Base-by-base conservation (phyloP, 2,329 filamentous ascomycete species). In the Alternaria novae-zelandiae region DNA sequence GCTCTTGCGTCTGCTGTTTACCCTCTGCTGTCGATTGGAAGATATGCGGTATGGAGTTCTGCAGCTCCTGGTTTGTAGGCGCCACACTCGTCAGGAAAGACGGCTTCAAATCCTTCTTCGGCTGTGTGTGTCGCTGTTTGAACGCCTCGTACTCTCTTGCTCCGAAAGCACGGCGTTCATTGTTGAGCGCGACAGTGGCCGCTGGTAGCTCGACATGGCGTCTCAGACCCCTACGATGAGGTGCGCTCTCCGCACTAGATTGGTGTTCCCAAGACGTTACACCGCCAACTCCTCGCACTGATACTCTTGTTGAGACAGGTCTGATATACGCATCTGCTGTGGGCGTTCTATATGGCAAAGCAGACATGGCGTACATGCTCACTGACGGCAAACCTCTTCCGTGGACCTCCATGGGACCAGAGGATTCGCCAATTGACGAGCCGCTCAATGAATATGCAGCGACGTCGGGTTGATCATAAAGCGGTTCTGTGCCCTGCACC, bases 91-190 rank as follows among this genome's bases (percentile, higher is more conserved):
- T 53, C 10, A 53, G 26, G 32, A 58, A 45, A 12, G 25, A 53
- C 10, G 56, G 46, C 46, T 53, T 58, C 6, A 8, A 5, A 5
- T 5, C 6, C 5, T 30, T 51, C 17, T 32, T 30, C 9, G 17
- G 17, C 10, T 15, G 13, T 10, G 36, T 1, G 21, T 53, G 17
- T 10, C 17, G 47, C 17, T 58, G 5, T n/a, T 21, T 44, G 36
- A 53, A 53, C 1, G 32, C 36, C 12, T 58, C 25, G 25, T 15
- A 58, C 25, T 53, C 56, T 9, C 6, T 30, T 45, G 26, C 46
- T n/a, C 56, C 47, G 28, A 58, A 51, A 7, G 47, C 56, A 45
- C 36, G 56, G 36, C 56, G 56, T 21, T 36, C 17, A 6, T 20
- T 47, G 36, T 58, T 58, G 46, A 53, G 56, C 12, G 12, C 2